Percentiles rank a stretch among this genome's conserved stretches.
Evolutionary conservation across 441 rosid species (phyloP).

Genomic region (Adansonia madagascariensis): DNA sequence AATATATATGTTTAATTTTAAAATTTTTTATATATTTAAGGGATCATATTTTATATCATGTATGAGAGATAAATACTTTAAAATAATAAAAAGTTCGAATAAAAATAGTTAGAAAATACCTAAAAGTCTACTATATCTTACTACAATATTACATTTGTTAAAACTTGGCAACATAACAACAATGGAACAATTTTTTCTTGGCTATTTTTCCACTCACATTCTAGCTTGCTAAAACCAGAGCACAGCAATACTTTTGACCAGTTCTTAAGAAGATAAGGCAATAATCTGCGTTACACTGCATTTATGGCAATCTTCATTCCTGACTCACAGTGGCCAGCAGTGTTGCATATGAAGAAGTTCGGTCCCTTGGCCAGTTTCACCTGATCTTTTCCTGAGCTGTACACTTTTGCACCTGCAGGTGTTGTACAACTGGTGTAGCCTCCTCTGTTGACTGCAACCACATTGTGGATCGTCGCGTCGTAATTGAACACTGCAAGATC

Average conservation of each 20-base stretch:
- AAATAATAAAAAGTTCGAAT: too few species aligned
- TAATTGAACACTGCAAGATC: conserved; percentile 50
- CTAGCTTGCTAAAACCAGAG: not conserved
- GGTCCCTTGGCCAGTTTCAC: conserved; percentile 46
- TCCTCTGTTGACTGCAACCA: conserved; percentile 42
- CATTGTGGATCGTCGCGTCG: conserved; percentile 44
- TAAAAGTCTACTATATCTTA: not conserved
- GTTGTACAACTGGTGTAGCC: conserved; percentile 41
- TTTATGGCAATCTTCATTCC: conserved; percentile 56
- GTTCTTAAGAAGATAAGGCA: not conserved
- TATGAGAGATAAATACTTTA: not conserved
- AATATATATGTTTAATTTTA: too few species aligned
- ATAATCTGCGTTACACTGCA: conserved; percentile 32
- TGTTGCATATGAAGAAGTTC: conserved; percentile 51
- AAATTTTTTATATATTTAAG: too few species aligned
- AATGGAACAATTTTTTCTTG: not conserved
- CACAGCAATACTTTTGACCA: not conserved
- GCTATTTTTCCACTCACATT: not conserved
- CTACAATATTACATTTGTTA: not conserved
- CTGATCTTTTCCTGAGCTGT: conserved; percentile 48
- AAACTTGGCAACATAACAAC: not conserved
- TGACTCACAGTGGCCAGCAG: conserved; percentile 46
- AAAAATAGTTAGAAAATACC: too few species aligned
- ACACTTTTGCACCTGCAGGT: conserved; percentile 40
- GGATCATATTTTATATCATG: too few species aligned